Evolutionary conservation across 495 filamentous ascomycete genomes (phyloP), one percentile per base, ranked within the genome.

Genomic region (Talaromyces ruber): DNA sequence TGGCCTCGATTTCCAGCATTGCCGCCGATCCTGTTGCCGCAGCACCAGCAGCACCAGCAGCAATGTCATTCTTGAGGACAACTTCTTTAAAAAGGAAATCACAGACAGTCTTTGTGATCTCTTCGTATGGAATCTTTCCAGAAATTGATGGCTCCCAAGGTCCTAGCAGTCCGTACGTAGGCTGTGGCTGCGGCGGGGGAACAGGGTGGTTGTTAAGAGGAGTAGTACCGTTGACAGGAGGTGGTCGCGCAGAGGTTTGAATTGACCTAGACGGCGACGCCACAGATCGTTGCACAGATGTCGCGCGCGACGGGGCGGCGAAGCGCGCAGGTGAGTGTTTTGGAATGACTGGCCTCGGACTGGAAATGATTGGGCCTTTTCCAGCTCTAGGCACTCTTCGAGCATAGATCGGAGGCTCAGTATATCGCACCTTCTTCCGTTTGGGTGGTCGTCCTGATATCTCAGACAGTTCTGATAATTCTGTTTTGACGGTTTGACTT

Each of bases 1-100:
- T 97, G 8, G 91, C 93, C 74, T 97, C 93, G 60, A 97, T 88
- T 72, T 97, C 93, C 43, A 96, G 81, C 61, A 91, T 81, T n/a
- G 88, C 81, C 4, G 83, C 85, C 58, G 87, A 83, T 25, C 81
- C 80, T 8, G 64, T 64, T 4, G 82, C 73, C 63, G 81, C 79
- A 28, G 75, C 73, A 28, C 77, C 80, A 14, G 75, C 72, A 8
- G 74, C 69, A 18, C 70, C 77, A 12, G 75, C 71, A 11, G 69
- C 75, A n/a, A 82, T 75, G 61, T 85, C 81, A 14, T 79, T 73
- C 59, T 83, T 79, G 5, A 76, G 63, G 12, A 93, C 82, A 29
- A 95, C 88, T 63, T 87, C 75, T 50, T 76, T 65, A 66, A 83
- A 93, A 7, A 97, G 69, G 65, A 91, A 96, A 68, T 95, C 88